Conservation (phyloP, 345 rosid genomes). For the Arabis hirsuta region DNA sequence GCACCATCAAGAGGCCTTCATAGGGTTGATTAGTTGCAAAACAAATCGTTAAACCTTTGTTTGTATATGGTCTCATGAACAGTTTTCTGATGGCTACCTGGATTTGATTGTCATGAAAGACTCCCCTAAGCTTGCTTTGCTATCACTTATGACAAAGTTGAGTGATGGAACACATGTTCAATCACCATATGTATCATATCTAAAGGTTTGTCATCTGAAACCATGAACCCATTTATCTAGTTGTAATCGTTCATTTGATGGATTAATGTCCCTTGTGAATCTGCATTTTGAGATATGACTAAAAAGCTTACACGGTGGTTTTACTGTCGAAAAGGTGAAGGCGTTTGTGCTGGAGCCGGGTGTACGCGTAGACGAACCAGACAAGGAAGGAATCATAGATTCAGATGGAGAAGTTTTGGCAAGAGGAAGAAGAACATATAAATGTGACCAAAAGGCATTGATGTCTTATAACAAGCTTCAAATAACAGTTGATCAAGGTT, state of each 20-base stretch:
- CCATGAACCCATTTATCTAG: neutral
- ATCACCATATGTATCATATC: constrained; percentile 67
- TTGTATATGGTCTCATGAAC: constrained; percentile 22
- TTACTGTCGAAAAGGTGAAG: constrained; percentile 62
- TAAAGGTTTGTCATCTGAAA: constrained; percentile 58
- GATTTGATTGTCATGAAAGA: constrained; percentile 73
- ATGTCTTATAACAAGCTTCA: constrained; percentile 72
- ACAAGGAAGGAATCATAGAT: constrained; percentile 87
- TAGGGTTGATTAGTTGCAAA: constrained; percentile 7
- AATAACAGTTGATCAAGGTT: constrained; percentile 81
- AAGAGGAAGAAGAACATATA: constrained; percentile 67
- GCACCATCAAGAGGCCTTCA: neutral
- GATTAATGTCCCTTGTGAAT: neutral
- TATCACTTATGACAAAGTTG: constrained; percentile 62
- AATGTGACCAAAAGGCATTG: constrained; percentile 53
- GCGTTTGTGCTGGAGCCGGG: constrained; percentile 89
- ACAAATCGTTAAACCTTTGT: neutral
- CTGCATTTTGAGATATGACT: neutral
- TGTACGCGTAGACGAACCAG: constrained; percentile 52
- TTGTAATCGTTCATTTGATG: neutral
- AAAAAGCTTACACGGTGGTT: neutral
- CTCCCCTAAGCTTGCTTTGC: constrained; percentile 67
- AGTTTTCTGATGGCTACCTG: constrained; percentile 94
- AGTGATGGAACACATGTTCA: constrained; percentile 72
- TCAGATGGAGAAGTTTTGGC: constrained; percentile 92